Evolutionary conservation across 441 rosid genomes (phyloP).

Genomic region (Erodium moschatum): DNA sequence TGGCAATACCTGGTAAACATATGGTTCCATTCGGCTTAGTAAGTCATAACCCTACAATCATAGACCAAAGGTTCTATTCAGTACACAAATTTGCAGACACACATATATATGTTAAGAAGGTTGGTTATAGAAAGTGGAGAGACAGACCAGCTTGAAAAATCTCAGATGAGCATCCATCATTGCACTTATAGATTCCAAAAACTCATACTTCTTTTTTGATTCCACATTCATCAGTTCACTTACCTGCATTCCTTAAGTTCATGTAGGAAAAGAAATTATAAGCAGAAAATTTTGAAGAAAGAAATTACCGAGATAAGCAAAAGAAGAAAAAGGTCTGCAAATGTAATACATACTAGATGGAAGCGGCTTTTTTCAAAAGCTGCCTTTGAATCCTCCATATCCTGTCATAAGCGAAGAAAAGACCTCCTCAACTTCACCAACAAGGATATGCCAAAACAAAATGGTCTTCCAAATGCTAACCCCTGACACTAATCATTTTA

Average conservation of each 20-base stretch:
- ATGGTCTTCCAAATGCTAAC: background rate
- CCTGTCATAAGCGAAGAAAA: conserved; percentile 37
- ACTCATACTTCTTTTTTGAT: conserved; percentile 81
- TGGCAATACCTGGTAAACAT: conserved; percentile 58
- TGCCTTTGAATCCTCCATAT: conserved; percentile 77
- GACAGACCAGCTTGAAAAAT: conserved; percentile 69
- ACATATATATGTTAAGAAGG: conserved; percentile 11
- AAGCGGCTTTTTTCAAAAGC: conserved; percentile 85
- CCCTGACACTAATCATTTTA: background rate
- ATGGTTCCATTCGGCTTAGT: conserved; percentile 74
- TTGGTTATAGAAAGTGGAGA: conserved; percentile 15
- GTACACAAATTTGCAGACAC: conserved; percentile 6
- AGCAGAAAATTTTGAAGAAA: conserved; percentile 13
- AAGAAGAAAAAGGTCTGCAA: conserved; percentile 10
- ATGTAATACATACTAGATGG: conserved; percentile 54
- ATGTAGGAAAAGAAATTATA: conserved; percentile 25
- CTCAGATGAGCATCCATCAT: conserved; percentile 86
- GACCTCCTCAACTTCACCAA: background rate
- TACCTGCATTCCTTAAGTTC: conserved; percentile 73
- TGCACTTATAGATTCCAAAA: conserved; percentile 84
- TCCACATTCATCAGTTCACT: conserved; percentile 65
- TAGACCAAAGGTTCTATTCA: conserved; percentile 19
- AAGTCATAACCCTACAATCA: conserved; percentile 60
- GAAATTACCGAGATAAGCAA: conserved; percentile 10
- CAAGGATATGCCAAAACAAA: conserved; percentile 9